Conservation (phyloP, 2,329 filamentous ascomycete species). For the Colletotrichum sp. region DNA sequence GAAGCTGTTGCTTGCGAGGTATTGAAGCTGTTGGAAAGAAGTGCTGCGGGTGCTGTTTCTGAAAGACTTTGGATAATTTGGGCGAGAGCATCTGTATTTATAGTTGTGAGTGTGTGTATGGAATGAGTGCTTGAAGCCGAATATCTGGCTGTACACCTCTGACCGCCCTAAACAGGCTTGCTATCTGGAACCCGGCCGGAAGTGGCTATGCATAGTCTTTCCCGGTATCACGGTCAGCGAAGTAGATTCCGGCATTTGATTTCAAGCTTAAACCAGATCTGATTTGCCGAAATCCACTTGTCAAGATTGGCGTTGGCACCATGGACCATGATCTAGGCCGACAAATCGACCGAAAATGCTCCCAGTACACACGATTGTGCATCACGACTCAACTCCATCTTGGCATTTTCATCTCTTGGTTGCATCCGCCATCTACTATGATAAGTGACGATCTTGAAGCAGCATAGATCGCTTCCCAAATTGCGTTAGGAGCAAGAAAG, state of each 20-base stretch:
- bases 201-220: accelerated
- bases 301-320: neutral
- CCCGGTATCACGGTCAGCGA: neutral
- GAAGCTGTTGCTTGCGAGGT: neutral
- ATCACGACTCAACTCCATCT: neutral
- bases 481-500: neutral
- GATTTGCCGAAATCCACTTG: too few species aligned
- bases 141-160: neutral
- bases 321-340: accelerated
- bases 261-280: neutral
- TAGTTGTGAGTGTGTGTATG: neutral
- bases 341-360: neutral
- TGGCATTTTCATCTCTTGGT: accelerated
- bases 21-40: neutral
- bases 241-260: accelerated
- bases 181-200: neutral
- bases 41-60: neutral
- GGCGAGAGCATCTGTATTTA: neutral
- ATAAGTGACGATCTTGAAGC: neutral
- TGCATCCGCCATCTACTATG: accelerated
- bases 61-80: neutral
- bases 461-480: neutral
- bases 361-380: accelerated
- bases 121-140: neutral
- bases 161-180: accelerated